A percentile compares a stretch with the other conserved stretches of the same genome.
phyloP scores from a whole-genome alignment of 208 protist genomes.

The Trypanosoma rangeli region DNA sequence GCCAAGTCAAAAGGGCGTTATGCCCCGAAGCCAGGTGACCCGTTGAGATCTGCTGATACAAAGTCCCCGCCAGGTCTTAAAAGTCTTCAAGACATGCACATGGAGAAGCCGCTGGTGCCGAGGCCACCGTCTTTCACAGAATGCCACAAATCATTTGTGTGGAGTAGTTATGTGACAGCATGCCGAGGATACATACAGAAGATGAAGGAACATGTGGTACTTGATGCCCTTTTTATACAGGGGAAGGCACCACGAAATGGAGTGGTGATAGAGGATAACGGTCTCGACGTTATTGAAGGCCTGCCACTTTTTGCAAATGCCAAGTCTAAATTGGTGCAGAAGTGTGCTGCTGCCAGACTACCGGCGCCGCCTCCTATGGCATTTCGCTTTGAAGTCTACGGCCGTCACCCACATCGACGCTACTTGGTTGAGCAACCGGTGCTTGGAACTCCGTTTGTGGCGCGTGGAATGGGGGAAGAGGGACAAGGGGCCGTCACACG shows the following conservation, averaged over 20 bases:
- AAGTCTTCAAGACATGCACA: slow-evolving; percentile 18
- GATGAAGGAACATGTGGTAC: slow-evolving; percentile 22
- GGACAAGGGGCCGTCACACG: slow-evolving; percentile 45
- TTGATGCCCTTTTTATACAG: slow-evolving; percentile 32
- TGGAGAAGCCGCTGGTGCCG: slow-evolving; percentile 19
- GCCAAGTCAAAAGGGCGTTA: slow-evolving; percentile 28
- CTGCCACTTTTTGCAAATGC: slow-evolving; percentile 36
- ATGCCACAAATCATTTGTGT: slow-evolving; percentile 25
- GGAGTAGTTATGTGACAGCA: slow-evolving; percentile 32
- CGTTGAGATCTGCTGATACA: slow-evolving; percentile 27
- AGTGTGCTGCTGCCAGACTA: slow-evolving; percentile 45
- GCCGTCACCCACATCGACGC: slow-evolving; percentile 25
- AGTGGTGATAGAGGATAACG: slow-evolving; percentile 35
- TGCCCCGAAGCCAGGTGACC: slow-evolving; percentile 32
- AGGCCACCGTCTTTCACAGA: slow-evolving; percentile 25
- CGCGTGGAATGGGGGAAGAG: slow-evolving; percentile 45
- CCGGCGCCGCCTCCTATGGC: slow-evolving; percentile 34
- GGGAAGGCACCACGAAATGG: slow-evolving; percentile 30
- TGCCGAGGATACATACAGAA: slow-evolving; percentile 36
- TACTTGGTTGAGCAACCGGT: slow-evolving; percentile 56
- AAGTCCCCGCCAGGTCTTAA: slow-evolving; percentile 65
- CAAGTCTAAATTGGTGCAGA: slow-evolving; percentile 29
- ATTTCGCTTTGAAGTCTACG: slow-evolving; percentile 49
- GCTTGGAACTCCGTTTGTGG: slow-evolving; percentile 63
- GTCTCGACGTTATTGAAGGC: slow-evolving; percentile 35